Conservation (phyloP, 2,329 filamentous ascomycete genomes). For the Canariomyces notabilis region DNA sequence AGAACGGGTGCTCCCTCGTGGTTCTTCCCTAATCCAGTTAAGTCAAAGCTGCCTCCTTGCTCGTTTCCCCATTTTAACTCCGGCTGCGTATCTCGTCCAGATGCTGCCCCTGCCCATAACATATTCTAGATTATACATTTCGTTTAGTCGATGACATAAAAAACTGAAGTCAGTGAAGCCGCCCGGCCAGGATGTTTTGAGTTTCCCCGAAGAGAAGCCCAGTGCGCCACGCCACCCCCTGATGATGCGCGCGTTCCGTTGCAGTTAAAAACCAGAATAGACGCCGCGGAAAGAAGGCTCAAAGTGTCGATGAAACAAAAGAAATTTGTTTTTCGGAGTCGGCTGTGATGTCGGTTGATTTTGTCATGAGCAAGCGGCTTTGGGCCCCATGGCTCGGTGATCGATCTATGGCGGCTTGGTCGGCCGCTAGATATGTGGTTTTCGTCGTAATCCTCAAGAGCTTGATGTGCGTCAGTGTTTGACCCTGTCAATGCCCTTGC, state of each 20-base stretch:
- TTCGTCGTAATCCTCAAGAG: no score
- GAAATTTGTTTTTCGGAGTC: not conserved
- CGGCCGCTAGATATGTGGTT: no score
- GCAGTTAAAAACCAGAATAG: not conserved
- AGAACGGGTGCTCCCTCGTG: not conserved
- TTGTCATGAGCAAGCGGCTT: no score
- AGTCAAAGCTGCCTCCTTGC: constrained; percentile 7
- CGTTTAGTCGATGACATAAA: constrained; percentile 25
- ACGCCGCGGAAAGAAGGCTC: not conserved
- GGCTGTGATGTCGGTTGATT: not conserved
- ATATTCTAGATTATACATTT: constrained; percentile 33
- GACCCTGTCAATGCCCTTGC: no score
- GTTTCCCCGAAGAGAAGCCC: not conserved
- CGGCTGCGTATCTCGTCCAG: constrained; percentile 1
- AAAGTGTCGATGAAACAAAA: not conserved
- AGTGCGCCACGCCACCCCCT: not conserved
- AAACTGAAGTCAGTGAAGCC: not conserved
- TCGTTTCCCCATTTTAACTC: not conserved
- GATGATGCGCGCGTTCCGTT: not conserved
- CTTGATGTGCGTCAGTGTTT: no score
- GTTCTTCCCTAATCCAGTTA: not conserved
- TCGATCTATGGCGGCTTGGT: no score
- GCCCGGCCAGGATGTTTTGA: not conserved
- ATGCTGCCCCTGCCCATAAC: not conserved
- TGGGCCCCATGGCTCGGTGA: no score